These are phyloP conservation scores for Tricholoma sp. DNA, from an alignment of 768 basidiomycete genomes.

Conservation along the genomic window DNA sequence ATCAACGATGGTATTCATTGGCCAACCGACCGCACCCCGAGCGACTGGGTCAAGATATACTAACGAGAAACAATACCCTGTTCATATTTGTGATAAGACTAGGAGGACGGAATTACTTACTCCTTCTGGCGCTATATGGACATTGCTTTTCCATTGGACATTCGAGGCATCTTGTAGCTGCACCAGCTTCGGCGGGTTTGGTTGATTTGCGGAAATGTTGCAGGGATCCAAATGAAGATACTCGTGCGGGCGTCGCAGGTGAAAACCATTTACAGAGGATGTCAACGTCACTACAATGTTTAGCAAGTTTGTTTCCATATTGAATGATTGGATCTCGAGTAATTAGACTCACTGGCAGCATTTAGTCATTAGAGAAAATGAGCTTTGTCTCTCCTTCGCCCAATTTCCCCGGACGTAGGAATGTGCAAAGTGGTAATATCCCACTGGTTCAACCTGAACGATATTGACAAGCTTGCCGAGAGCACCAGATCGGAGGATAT, in stretches of 20 bases:
- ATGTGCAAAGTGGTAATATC: constrained; percentile 86
- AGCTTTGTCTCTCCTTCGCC: constrained; percentile 61
- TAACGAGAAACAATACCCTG: constrained; percentile 20
- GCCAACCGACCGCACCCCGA: constrained; percentile 56
- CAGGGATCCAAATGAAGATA: constrained; percentile 85
- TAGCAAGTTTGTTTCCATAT: constrained; percentile 3
- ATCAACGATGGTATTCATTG: constrained; percentile 63
- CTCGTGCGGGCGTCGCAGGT: constrained; percentile 56
- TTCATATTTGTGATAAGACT: neutral
- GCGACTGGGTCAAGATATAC: constrained; percentile 80
- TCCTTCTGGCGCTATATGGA: constrained; percentile 83
- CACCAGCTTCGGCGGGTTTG: constrained; percentile 67
- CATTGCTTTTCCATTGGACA: constrained; percentile 71
- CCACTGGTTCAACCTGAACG: constrained; percentile 82
- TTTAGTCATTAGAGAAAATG: constrained; percentile 86
- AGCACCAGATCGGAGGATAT: constrained; percentile 61
- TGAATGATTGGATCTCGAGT: neutral
- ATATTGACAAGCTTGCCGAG: constrained; percentile 79
- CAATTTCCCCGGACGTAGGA: constrained; percentile 85
- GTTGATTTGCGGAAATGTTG: constrained; percentile 70
- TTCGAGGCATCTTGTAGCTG: constrained; percentile 68
- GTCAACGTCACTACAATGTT: constrained; percentile 67
- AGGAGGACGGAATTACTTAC: constrained; percentile 31
- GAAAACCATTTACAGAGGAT: constrained; percentile 74
- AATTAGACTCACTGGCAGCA: constrained; percentile 69